These are phyloP conservation scores for Kodamaea sp. DNA, from an alignment of 1,139 yeast species.

Conservation along the genomic window DNA sequence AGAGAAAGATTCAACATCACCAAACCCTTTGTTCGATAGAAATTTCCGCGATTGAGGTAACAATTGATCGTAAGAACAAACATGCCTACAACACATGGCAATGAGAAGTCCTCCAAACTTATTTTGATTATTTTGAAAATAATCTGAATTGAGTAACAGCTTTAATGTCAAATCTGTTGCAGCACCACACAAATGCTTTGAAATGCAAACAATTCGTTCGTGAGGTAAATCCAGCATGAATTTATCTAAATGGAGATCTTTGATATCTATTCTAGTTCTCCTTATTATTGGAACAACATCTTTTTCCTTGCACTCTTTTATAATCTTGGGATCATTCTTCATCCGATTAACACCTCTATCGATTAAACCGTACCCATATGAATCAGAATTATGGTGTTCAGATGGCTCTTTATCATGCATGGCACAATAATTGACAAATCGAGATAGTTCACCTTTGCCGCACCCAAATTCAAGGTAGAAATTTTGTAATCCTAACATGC, in stretches of 20 bases:
- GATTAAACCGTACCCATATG: conserved; percentile 55
- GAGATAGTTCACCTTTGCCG: conserved; percentile 80
- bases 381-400: not conserved
- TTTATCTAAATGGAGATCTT: conserved; percentile 57
- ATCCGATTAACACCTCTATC: conserved; percentile 77
- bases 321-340: conserved; percentile 71
- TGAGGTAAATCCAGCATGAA: conserved; percentile 32
- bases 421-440: conserved; percentile 58
- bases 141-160: conserved; percentile 51
- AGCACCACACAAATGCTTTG: conserved; percentile 90
- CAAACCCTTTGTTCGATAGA: conserved; percentile 33
- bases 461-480: conserved; percentile 81
- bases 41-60: conserved; percentile 47
- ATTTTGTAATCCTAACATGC: conserved; percentile 33
- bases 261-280: conserved; percentile 71
- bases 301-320: conserved; percentile 44
- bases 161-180: conserved; percentile 84
- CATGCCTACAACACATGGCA: conserved; percentile 94
- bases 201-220: conserved; percentile 52
- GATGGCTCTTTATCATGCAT: not conserved
- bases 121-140: conserved; percentile 11
- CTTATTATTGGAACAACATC: conserved; percentile 33
- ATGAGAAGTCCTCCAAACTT: conserved; percentile 58
- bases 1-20: conserved; percentile 41
- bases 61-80: conserved; percentile 57